phyloP scores from a whole-genome alignment of 148 eudicot species.

The Talinum fruticosum region DNA sequence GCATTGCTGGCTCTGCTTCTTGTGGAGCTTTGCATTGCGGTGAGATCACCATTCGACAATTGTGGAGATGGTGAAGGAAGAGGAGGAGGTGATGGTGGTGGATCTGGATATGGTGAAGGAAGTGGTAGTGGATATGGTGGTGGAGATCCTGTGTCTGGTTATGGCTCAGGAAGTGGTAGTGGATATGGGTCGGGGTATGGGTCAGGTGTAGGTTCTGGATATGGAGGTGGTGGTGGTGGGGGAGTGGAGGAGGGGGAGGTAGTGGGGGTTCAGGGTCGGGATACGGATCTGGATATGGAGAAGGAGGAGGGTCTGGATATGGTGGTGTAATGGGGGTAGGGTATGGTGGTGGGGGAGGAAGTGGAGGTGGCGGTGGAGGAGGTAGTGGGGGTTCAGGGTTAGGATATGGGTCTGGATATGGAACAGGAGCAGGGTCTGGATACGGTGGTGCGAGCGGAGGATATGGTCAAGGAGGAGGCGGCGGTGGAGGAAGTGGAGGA shows the following conservation, averaged over 20 bases:
- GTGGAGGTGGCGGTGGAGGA: conserved; percentile 15
- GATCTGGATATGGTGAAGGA: background rate
- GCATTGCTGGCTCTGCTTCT: conserved; percentile 8
- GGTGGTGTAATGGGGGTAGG: conserved; percentile 19
- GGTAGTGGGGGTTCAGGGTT: conserved; percentile 20
- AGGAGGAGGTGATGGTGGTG: background rate
- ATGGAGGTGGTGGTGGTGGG: conserved; percentile 25
- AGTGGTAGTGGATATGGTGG: conserved; percentile 11
- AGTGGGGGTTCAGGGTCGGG: conserved; percentile 20
- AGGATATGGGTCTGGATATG: conserved; percentile 36
- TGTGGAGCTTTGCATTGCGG: conserved; percentile 3
- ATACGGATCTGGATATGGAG: conserved; percentile 32
- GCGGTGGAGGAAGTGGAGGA: conserved; percentile 20
- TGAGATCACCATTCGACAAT: background rate
- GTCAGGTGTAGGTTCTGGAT: conserved; percentile 24
- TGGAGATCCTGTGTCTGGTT: conserved; percentile 21
- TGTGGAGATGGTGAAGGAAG: background rate
- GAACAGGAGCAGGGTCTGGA: conserved; percentile 25
- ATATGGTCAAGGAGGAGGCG: conserved; percentile 22
- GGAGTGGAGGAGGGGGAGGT: conserved; percentile 13
- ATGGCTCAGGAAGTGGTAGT: conserved; percentile 26
- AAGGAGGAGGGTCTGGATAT: conserved; percentile 25
- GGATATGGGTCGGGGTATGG: conserved; percentile 36
- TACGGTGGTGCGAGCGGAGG: conserved; percentile 20
- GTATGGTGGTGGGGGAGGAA: conserved; percentile 25